Base-by-base conservation (phyloP, 208 protist species). In the Plasmodiophora brassicae region DNA sequence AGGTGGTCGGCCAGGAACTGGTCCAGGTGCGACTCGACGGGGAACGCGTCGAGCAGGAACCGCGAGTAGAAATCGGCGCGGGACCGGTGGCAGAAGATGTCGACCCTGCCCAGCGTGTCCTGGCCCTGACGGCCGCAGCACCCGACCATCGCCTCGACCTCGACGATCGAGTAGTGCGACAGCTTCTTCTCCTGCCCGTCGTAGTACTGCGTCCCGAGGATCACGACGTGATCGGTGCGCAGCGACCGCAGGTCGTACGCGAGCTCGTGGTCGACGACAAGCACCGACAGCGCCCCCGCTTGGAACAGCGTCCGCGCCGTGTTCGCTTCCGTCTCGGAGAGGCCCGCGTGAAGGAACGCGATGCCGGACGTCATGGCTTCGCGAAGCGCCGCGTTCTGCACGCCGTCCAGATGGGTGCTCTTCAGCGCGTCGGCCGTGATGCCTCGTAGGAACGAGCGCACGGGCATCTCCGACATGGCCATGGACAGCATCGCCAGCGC, bases 201-300 rank as follows among this genome's bases (percentile, higher is more conserved):
- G 91, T 96, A 99, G 93, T 96, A 99, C 92, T 99, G 98, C 45
- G 98, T 99, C n/a, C 98, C 99, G 53, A 99, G 95, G 35, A 99
- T 94, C 44, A 99, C 98, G 91, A 99, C 95, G 94, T 99, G 98
- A 0, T 98, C 98, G 0, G 98, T 98, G 46, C 99, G 95, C 94
- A 99, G 99, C 71, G 22, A 93, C 88, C 41, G 86, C 25, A 99
- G 96, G 87, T 98, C 98, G 98, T 98, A 99, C 35, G 98, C 98
- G 22, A 99, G 93, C 20, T 98, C 99, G 45, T 94, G 95, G 0
- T 98, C 99, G 1, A 97, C 98, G n/a, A 99, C 96, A 20, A 99
- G 95, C 5, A 99, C 94, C 90, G 98, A 95, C 87, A 99, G 92
- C 57, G 88, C 44, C 28, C 71, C 10, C 1, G 0, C 60, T 22